Percentiles rank a stretch among this genome's conserved stretches.
Evolutionary conservation across 768 basidiomycete genomes (phyloP).

Genomic region (Exidia glandulosa): DNA sequence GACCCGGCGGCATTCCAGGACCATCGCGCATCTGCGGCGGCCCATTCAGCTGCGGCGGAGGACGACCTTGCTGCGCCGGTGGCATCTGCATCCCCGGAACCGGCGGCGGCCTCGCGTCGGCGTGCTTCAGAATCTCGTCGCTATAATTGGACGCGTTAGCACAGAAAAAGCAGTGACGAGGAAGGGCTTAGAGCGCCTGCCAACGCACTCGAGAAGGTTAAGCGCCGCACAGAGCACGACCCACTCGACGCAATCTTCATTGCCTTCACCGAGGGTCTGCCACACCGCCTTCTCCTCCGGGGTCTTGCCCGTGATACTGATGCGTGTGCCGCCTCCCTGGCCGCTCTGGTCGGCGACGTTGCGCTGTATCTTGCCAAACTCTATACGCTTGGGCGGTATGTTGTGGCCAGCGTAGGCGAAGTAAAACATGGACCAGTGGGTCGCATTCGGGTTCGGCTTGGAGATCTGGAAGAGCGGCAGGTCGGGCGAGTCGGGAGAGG

Average conservation of each 20-base stretch:
- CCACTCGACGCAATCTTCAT: constrained; percentile 99
- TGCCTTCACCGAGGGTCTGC: constrained; percentile 96
- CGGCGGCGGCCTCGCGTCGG: constrained; percentile 11
- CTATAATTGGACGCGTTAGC: constrained; percentile 29
- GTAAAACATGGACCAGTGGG: constrained; percentile 99
- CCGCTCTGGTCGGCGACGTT: constrained; percentile 69
- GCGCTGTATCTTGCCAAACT: constrained; percentile 99
- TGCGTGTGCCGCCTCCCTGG: constrained; percentile 68
- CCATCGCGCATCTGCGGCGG: neutral
- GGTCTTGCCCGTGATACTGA: constrained; percentile 93
- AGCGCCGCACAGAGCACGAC: constrained; percentile 95
- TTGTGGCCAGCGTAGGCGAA: constrained; percentile 99
- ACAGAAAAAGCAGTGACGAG: neutral
- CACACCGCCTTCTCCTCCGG: constrained; percentile 99
- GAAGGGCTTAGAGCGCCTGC: too few species aligned
- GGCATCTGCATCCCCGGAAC: constrained; percentile 7
- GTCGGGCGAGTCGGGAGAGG: constrained; percentile 83
- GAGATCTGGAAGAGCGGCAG: constrained; percentile 95
- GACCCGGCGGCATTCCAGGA: too few species aligned
- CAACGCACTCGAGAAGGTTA: constrained; percentile 85
- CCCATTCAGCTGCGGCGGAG: neutral
- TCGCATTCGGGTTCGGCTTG: constrained; percentile 95
- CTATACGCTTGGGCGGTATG: constrained; percentile 95
- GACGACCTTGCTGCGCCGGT: constrained; percentile 9
- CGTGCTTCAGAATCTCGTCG: constrained; percentile 84